A percentile compares a stretch with the other conserved stretches of the same genome.
Evolutionary conservation across 1,284 basidiomycete species (phyloP).

Genomic region (Naganishia sp.): DNA sequence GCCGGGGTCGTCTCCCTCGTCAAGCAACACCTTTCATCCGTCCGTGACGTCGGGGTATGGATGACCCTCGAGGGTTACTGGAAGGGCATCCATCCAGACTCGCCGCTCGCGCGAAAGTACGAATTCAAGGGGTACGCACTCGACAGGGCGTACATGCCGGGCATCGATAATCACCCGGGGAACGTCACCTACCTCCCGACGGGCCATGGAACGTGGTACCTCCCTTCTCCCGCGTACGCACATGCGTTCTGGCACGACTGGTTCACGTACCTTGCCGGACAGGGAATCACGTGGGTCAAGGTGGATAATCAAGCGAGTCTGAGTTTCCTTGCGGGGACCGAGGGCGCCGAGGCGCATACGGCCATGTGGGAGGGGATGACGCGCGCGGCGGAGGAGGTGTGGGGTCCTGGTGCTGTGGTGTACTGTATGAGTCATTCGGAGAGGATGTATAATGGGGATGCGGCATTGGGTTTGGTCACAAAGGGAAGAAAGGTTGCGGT

Average conservation of each 20-base stretch:
- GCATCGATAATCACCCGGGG: conserved; percentile 21
- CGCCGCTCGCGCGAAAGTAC: conserved; percentile 38
- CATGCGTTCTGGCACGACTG: conserved; percentile 44
- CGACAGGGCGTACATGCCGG: conserved; percentile 23
- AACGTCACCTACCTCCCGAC: conserved; percentile 14
- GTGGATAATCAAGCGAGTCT: conserved; percentile 35
- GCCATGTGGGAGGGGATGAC: conserved; percentile 30
- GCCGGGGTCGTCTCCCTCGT: conserved; percentile 33
- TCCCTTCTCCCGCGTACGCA: conserved; percentile 40
- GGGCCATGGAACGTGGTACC: conserved; percentile 17
- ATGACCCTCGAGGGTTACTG: conserved; percentile 45
- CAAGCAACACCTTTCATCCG: conserved; percentile 14
- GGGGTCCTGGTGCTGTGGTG: conserved; percentile 16
- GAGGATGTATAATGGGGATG: conserved; percentile 29
- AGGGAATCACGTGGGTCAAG: conserved; percentile 45
- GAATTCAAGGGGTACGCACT: conserved; percentile 34
- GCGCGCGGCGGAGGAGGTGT: conserved; percentile 22
- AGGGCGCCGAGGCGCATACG: conserved; percentile 7
- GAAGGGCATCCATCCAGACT: conserved; percentile 40
- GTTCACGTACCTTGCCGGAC: conserved; percentile 37
- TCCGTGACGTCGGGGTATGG: conserved; percentile 42
- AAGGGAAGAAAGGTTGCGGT: conserved; percentile 34
- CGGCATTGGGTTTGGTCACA: conserved; percentile 20
- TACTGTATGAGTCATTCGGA: conserved; percentile 32
- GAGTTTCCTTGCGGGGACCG: conserved; percentile 3